phyloP scores from a whole-genome alignment of 179 eudicot species.

The Silene coronaria region DNA sequence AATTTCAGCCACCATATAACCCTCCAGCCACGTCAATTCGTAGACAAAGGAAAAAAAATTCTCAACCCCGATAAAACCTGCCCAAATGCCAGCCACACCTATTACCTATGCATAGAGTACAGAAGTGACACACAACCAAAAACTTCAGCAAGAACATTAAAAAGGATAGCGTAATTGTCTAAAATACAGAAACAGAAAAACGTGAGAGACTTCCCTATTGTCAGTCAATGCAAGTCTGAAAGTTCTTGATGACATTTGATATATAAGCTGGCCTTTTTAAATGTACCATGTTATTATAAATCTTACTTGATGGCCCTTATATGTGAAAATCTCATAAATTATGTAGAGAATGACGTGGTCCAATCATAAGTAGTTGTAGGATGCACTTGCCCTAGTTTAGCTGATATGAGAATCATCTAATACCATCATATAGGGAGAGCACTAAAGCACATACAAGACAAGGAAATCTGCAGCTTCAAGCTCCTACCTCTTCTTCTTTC shows the following conservation, averaged over 20 bases:
- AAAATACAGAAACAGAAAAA: background rate
- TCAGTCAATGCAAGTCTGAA: background rate
- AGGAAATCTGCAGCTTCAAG: background rate
- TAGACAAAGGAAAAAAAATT: too few species aligned
- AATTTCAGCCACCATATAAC: too few species aligned
- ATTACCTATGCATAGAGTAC: background rate
- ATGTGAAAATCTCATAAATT: background rate
- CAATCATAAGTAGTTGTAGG: too few species aligned
- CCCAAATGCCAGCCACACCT: too few species aligned
- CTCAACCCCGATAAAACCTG: too few species aligned
- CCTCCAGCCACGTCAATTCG: too few species aligned
- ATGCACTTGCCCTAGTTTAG: background rate
- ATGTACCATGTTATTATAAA: background rate
- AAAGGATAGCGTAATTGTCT: background rate
- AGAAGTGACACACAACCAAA: background rate
- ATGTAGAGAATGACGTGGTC: too few species aligned
- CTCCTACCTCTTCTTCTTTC: constrained; percentile 89
- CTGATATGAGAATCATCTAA: background rate
- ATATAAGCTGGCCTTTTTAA: background rate
- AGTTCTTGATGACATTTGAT: background rate
- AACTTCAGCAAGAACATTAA: background rate
- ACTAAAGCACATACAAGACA: background rate
- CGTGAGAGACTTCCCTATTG: background rate
- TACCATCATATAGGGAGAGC: background rate
- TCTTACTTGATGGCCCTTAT: background rate